phyloP scores from a whole-genome alignment of 2,329 filamentous ascomycete genomes.

The Pestalotiopsis sp. region DNA sequence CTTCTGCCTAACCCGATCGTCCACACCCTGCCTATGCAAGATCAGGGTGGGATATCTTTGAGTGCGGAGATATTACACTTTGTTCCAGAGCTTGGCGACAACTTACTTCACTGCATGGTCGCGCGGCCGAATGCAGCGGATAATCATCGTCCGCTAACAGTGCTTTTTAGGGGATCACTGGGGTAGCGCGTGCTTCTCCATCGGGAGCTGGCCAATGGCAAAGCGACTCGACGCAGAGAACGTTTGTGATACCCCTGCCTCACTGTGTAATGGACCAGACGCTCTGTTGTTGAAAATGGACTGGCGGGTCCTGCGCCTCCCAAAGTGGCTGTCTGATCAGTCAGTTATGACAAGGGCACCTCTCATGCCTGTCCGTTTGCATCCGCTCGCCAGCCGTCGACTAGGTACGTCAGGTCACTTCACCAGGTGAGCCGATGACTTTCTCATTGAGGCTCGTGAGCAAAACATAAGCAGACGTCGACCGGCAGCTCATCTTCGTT shows the following conservation, averaged over 20 bases:
- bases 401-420: neutral
- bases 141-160: neutral
- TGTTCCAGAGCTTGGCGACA: neutral
- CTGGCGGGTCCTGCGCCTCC: neutral
- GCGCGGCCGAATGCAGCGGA: neutral
- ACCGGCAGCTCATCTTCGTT: neutral
- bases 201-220: neutral
- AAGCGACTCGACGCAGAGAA: neutral
- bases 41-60: neutral
- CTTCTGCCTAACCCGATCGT: slow-evolving; percentile 4
- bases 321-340: neutral
- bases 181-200: neutral
- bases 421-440: neutral
- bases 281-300: neutral
- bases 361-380: neutral
- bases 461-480: neutral
- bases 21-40: neutral
- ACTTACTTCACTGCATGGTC: neutral
- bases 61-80: neutral
- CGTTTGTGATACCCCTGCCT: neutral
- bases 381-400: neutral
- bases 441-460: neutral
- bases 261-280: neutral
- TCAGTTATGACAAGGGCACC: neutral
- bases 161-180: neutral